A percentile compares a stretch with the other conserved stretches of the same genome.
Conservation (phyloP, 352 stramenopile species). For the Globisporangium cederbergense region DNA sequence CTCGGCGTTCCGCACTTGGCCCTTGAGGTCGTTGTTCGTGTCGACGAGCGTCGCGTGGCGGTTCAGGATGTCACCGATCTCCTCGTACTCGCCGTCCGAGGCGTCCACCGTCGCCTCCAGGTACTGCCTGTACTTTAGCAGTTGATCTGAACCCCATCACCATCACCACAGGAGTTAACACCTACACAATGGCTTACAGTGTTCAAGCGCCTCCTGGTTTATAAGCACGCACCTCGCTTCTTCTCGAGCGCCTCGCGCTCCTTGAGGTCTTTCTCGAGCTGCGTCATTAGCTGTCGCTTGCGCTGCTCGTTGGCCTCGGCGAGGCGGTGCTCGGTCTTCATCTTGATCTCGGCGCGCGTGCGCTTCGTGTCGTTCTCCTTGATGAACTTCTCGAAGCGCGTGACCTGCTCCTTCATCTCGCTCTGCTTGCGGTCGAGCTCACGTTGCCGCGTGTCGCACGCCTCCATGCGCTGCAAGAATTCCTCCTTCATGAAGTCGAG, state of each 20-base stretch:
- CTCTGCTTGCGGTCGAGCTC: constrained; percentile 86
- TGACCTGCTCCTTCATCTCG: constrained; percentile 90
- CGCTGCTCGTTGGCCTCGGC: constrained; percentile 76
- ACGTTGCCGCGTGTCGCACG: constrained; percentile 72
- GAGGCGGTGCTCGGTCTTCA: constrained; percentile 78
- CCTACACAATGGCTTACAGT: background rate
- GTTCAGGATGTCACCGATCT: constrained; percentile 84
- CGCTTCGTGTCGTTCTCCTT: constrained; percentile 92
- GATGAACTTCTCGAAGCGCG: constrained; percentile 92
- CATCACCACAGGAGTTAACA: background rate
- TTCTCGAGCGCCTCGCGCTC: constrained; percentile 70
- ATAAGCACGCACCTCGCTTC: constrained; percentile 37
- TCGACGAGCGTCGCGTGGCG: constrained; percentile 81
- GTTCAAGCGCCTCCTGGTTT: background rate
- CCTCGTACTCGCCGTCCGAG: constrained; percentile 82
- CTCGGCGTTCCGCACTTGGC: constrained; percentile 64
- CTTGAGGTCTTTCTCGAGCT: constrained; percentile 69
- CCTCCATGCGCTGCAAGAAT: constrained; percentile 85
- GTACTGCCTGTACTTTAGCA: constrained; percentile 85
- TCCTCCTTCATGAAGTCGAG: constrained; percentile 93
- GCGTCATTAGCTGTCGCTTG: constrained; percentile 63
- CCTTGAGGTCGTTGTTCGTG: constrained; percentile 85
- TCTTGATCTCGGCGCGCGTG: constrained; percentile 83
- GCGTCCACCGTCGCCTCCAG: constrained; percentile 79
- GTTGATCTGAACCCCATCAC: constrained; percentile 27